A percentile compares a stretch with the other conserved stretches of the same genome.
These are phyloP conservation scores for Microdochium trichocladiopsis DNA, from an alignment of 2,329 filamentous ascomycete species.

Conservation along the genomic window DNA sequence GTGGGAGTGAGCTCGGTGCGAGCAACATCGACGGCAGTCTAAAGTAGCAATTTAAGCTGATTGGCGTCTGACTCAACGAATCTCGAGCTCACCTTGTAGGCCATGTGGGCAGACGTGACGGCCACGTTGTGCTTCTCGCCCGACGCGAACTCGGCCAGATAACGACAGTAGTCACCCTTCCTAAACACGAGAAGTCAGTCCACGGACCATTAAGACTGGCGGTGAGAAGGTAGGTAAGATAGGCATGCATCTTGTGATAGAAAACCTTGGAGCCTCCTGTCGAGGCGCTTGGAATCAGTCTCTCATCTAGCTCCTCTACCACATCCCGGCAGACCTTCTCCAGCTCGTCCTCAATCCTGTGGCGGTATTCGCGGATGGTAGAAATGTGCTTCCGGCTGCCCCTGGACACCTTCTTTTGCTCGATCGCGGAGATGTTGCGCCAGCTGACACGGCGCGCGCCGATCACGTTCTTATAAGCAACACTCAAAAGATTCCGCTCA, in stretches of 20 bases:
- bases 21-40: slow-evolving; percentile 79
- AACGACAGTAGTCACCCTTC: slow-evolving; percentile 97
- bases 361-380: slow-evolving; percentile 93
- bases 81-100: slow-evolving; percentile 62
- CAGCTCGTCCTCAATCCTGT: slow-evolving; percentile 96
- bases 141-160: slow-evolving; percentile 85
- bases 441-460: slow-evolving; percentile 96
- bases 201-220: too few species aligned
- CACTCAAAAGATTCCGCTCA: slow-evolving; percentile 95
- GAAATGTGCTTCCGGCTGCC: slow-evolving; percentile 89
- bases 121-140: slow-evolving; percentile 93
- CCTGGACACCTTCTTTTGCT: slow-evolving; percentile 99
- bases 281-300: slow-evolving; percentile 91
- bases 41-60: slow-evolving; percentile 1
- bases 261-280: slow-evolving; percentile 99
- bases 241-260: slow-evolving; percentile 98
- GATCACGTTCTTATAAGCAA: slow-evolving; percentile 99
- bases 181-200: too few species aligned
- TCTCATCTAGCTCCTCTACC: slow-evolving; percentile 86
- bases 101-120: slow-evolving; percentile 89
- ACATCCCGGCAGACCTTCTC: slow-evolving; percentile 98
- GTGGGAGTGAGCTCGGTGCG: slow-evolving; percentile 84
- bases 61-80: slow-evolving; percentile 7
- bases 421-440: slow-evolving; percentile 99
- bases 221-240: too few species aligned